Conservation (phyloP, 108 stramenopile genomes). For the Cyclotella distinguenda region DNA sequence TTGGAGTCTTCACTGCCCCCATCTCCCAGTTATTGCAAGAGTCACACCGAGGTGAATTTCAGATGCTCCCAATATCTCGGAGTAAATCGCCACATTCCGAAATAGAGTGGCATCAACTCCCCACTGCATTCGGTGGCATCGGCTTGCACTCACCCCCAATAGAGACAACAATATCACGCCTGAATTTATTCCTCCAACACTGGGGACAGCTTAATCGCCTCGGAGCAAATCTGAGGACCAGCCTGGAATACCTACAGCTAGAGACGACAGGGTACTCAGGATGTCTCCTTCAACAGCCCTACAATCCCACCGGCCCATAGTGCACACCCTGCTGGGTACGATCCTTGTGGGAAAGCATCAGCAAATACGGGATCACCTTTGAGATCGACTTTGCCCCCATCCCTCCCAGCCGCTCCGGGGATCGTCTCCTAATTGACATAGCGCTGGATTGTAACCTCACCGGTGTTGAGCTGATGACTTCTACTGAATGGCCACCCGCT, state of each 20-base stretch:
- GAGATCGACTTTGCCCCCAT: too few species aligned
- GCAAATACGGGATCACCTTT: too few species aligned
- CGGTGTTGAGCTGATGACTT: too few species aligned
- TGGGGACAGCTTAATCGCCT: background rate
- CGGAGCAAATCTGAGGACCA: conserved; percentile 5
- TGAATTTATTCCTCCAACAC: conserved; percentile 22
- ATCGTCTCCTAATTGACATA: too few species aligned
- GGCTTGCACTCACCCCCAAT: background rate
- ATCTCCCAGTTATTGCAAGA: background rate
- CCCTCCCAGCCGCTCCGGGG: too few species aligned
- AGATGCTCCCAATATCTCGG: conserved; percentile 9
- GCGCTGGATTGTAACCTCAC: too few species aligned
- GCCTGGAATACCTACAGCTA: conserved; percentile 15
- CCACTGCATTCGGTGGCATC: conserved; percentile 3
- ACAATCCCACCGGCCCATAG: background rate
- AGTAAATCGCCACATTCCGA: background rate
- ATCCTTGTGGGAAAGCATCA: background rate
- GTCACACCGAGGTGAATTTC: background rate
- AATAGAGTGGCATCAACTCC: conserved; percentile 10
- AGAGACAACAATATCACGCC: background rate
- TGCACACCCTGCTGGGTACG: conserved; percentile 9
- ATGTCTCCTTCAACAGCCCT: conserved; percentile 3
- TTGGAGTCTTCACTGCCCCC: conserved; percentile 5
- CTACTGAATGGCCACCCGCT: too few species aligned
- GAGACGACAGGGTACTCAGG: conserved; percentile 2